phyloP scores from a whole-genome alignment of 78 protist genomes.

The Dictyostelium purpureum region DNA sequence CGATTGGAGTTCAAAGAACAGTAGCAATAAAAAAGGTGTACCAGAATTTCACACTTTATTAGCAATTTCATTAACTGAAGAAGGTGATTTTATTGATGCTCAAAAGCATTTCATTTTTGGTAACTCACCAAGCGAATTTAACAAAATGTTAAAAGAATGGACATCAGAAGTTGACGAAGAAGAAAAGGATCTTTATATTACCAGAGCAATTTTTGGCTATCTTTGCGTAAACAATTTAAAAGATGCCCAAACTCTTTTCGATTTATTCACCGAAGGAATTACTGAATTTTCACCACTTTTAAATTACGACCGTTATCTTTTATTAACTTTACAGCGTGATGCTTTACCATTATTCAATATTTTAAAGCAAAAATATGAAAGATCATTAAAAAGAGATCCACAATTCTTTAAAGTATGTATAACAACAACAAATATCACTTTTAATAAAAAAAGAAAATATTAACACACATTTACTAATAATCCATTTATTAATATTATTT shows the following conservation, averaged over 20 bases:
- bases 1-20: conserved; percentile 37
- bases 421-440: too few species aligned
- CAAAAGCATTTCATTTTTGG: conserved; percentile 63
- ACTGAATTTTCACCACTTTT: conserved; percentile 39
- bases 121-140: conserved; percentile 5
- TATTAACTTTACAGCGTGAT: conserved; percentile 69
- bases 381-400: conserved; percentile 64
- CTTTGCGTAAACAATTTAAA: conserved; percentile 9
- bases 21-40: conserved; percentile 21
- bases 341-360: conserved; percentile 77
- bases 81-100: conserved; percentile 59
- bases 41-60: conserved; percentile 47
- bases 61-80: conserved; percentile 19
- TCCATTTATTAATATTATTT: not conserved
- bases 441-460: too few species aligned
- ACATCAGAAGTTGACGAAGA: not conserved
- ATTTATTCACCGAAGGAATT: not conserved
- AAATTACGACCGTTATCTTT: conserved; percentile 46
- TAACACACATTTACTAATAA: not conserved
- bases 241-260: conserved; percentile 15
- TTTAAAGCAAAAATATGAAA: conserved; percentile 49
- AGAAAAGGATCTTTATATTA: conserved; percentile 64
- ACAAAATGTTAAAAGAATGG: conserved; percentile 24
- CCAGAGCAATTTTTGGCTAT: conserved; percentile 58
- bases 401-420: conserved; percentile 37